A percentile compares a stretch with the other conserved stretches of the same genome.
phyloP scores from a whole-genome alignment of 1,284 basidiomycete species.

The Nidula niveotomentosa region DNA sequence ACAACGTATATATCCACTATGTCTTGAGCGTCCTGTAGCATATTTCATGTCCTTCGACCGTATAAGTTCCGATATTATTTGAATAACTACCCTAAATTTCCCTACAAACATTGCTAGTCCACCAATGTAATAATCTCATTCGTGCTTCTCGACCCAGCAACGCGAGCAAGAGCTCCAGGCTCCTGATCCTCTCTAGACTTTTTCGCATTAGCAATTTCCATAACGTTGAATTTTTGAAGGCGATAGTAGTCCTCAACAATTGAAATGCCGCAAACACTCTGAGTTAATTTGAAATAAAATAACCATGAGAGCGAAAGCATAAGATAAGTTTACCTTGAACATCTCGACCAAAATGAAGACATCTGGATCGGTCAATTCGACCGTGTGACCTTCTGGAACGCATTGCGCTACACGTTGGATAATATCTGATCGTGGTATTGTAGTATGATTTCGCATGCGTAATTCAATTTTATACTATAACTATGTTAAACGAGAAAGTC shows the following conservation, averaged over 20 bases:
- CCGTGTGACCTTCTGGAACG: constrained; percentile 63
- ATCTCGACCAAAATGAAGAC: constrained; percentile 76
- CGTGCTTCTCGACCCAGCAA: too few species aligned
- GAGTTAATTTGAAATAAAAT: constrained; percentile 2
- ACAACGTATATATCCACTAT: too few species aligned
- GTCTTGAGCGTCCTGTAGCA: too few species aligned
- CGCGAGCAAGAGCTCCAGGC: too few species aligned
- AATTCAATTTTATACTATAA: constrained; percentile 78
- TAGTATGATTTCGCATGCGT: constrained; percentile 71
- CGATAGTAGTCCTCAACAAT: constrained; percentile 71
- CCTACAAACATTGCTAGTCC: too few species aligned
- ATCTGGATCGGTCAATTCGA: constrained; percentile 65
- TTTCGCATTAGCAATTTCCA: constrained; percentile 52
- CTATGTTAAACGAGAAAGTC: neutral
- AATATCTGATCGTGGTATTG: constrained; percentile 52
- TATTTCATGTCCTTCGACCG: too few species aligned
- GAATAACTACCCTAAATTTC: too few species aligned
- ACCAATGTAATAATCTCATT: too few species aligned
- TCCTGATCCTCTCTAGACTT: constrained; percentile 9
- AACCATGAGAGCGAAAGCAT: neutral
- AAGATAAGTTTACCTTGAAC: constrained; percentile 60
- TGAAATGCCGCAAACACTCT: constrained; percentile 75
- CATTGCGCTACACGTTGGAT: constrained; percentile 69
- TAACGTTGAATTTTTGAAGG: constrained; percentile 72
- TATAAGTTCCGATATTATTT: too few species aligned